Conservation (phyloP, 2,329 filamentous ascomycete species). For the Alternaria novae-zelandiae region DNA sequence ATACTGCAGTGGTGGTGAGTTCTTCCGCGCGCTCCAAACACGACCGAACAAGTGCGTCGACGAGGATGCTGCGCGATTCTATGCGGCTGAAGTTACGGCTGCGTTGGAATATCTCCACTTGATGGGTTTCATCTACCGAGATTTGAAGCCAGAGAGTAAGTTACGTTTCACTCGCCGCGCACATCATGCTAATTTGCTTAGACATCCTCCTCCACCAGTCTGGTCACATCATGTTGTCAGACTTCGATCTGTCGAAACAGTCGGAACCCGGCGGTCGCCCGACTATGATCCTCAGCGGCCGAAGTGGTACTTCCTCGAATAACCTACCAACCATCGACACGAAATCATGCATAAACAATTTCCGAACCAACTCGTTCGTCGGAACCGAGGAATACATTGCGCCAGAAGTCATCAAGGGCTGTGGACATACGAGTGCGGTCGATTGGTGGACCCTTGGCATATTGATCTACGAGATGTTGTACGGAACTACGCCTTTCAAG, state of each 20-base stretch:
- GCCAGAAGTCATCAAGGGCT: constrained; percentile 97
- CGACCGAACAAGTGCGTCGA: constrained; percentile 96
- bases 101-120: constrained; percentile 95
- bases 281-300: constrained; percentile 87
- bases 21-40: constrained; percentile 96
- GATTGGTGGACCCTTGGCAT: constrained; percentile 99
- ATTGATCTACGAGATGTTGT: constrained; percentile 98
- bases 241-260: constrained; percentile 98
- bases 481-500: constrained; percentile 98
- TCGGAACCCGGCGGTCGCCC: constrained; percentile 94
- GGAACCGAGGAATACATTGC: constrained; percentile 99
- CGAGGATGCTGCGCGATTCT: constrained; percentile 96
- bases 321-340: constrained; percentile 97
- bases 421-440: constrained; percentile 95
- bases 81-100: constrained; percentile 95
- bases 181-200: constrained; percentile 45
- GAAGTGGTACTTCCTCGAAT: constrained; percentile 81
- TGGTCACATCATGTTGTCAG: constrained; percentile 99
- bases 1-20: constrained; percentile 98
- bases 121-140: constrained; percentile 99
- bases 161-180: constrained; percentile 21
- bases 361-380: constrained; percentile 97
- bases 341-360: constrained; percentile 97
- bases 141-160: constrained; percentile 95
- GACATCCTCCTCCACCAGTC: constrained; percentile 98